A percentile compares a stretch with the other conserved stretches of the same genome.
phyloP scores from a whole-genome alignment of 2,329 filamentous ascomycete species.

The Lachnellula occidentalis region DNA sequence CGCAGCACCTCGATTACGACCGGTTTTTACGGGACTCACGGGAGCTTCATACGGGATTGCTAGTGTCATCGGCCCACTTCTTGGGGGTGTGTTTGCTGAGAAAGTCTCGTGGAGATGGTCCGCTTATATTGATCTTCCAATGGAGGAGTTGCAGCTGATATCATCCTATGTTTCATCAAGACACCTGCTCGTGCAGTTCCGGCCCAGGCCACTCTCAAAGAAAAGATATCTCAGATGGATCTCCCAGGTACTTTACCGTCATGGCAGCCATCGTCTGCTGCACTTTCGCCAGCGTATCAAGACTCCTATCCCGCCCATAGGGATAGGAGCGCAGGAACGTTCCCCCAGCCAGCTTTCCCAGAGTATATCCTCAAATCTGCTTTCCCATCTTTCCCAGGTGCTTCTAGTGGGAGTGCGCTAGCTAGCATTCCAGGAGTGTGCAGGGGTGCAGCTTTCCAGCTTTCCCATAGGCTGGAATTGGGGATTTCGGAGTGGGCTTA shows the following conservation, averaged over 20 bases:
- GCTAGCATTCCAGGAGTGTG: no score
- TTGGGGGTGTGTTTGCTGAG: constrained; percentile 34
- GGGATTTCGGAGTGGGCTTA: no score
- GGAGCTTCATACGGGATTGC: constrained; percentile 29
- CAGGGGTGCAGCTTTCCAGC: no score
- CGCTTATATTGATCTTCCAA: constrained; percentile 39
- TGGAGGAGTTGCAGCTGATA: constrained; percentile 36
- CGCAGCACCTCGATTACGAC: constrained; percentile 30
- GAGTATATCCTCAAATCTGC: no score
- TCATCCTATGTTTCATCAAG: constrained; percentile 40
- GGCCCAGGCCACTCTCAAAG: constrained; percentile 32
- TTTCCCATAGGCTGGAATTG: no score
- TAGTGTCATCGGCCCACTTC: constrained; percentile 30
- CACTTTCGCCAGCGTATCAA: no score
- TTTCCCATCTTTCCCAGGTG: no score
- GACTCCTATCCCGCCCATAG: no score
- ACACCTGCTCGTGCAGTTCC: constrained; percentile 37
- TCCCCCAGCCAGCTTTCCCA: no score
- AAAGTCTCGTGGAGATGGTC: constrained; percentile 35
- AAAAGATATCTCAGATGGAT: constrained; percentile 46
- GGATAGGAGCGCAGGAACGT: no score
- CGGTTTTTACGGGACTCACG: constrained; percentile 33
- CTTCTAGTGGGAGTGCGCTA: no score
- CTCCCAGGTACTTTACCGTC: constrained; percentile 40
- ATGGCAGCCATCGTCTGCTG: constrained; percentile 40